A percentile compares a stretch with the other conserved stretches of the same genome.
These are phyloP conservation scores for Luffa aegyptiaca DNA, from an alignment of 306 rosid species.

Conservation along the genomic window DNA sequence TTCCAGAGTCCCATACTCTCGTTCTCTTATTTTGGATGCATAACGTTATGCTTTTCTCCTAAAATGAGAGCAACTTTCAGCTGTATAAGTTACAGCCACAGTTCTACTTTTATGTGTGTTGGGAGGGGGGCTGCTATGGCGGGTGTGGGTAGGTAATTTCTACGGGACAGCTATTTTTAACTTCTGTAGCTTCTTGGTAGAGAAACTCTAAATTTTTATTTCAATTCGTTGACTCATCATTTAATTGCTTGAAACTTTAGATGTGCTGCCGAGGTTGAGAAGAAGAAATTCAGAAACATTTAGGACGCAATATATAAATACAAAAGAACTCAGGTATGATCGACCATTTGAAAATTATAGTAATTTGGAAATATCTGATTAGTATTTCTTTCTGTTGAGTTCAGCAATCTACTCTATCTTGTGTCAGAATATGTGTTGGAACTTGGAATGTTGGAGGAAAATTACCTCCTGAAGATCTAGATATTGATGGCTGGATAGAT, in stretches of 20 bases:
- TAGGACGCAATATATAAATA: slow-evolving; percentile 65
- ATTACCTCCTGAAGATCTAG: slow-evolving; percentile 70
- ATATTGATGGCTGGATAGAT: slow-evolving; percentile 78
- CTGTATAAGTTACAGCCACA: not conserved
- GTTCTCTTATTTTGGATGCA: not conserved
- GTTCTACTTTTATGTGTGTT: not conserved
- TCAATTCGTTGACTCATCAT: not conserved
- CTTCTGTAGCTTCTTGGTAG: not conserved
- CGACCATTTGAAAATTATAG: not conserved
- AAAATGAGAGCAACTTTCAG: not conserved
- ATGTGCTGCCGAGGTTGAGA: slow-evolving; percentile 52
- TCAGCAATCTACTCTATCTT: slow-evolving; percentile 13
- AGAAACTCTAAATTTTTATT: not conserved
- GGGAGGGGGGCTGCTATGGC: not conserved
- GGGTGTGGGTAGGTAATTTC: not conserved
- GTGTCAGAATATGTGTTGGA: slow-evolving; percentile 55
- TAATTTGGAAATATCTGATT: not conserved
- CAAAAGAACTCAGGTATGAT: slow-evolving; percentile 67
- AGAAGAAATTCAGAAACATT: slow-evolving; percentile 78
- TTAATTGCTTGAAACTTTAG: slow-evolving; percentile 25
- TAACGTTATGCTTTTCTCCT: not conserved
- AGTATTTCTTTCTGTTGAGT: slow-evolving; percentile 13
- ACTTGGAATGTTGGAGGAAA: slow-evolving; percentile 95
- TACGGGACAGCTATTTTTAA: not conserved
- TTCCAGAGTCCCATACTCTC: not conserved